Base-by-base conservation (phyloP, 176 grass and related monocot species). In the Areca catechu region DNA sequence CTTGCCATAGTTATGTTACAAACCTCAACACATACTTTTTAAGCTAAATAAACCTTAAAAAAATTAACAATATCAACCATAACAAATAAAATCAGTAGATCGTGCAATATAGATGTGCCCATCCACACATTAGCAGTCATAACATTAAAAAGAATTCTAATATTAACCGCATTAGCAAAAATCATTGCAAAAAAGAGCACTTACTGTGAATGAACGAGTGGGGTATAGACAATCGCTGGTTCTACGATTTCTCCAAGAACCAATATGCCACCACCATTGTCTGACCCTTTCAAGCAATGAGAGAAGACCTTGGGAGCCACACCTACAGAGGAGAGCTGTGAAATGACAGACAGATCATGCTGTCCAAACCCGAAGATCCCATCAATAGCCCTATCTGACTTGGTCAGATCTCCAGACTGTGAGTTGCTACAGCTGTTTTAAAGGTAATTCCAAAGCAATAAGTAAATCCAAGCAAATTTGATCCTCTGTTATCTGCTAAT, bases 311-410 rank as follows among this genome's bases (percentile, higher is more conserved):
- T 88, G 53, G 86, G 86, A 65, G 86, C 73, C 43, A 91, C 77
- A 20, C 92, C 92, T 24, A 74, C 50, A 72, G 80, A 80, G 49
- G 72, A 80, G 48, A 97, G 68, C 48, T 97, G 92, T n/a, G 92
- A 91, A 73, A 97, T 27, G 23, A 97, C 92, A 55, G 92, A 97
- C 48, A 97, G 25, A 27, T 72, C 80, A 21, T 91, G 83, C 64
- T 91, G 92, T 47, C 92, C 92, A 71, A 97, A 97, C 57, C 92
- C 92, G 74, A 97, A 90, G 69, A 97, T 97, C 15, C 92, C 92
- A 77, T 91, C 92, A 74, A 97, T 69, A 65, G 92, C 92, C 50
- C 83, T 72, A n/a, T 97, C 92, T 66, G 92, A 57, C 78, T 85
- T 97, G 0, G 76, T 97, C 69, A 97, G 63, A 57, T 91, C 92